Percentiles rank a stretch among this genome's conserved stretches.
Evolutionary conservation across 768 basidiomycete genomes (phyloP).

Genomic region (Termitomyces bulborhizus): DNA sequence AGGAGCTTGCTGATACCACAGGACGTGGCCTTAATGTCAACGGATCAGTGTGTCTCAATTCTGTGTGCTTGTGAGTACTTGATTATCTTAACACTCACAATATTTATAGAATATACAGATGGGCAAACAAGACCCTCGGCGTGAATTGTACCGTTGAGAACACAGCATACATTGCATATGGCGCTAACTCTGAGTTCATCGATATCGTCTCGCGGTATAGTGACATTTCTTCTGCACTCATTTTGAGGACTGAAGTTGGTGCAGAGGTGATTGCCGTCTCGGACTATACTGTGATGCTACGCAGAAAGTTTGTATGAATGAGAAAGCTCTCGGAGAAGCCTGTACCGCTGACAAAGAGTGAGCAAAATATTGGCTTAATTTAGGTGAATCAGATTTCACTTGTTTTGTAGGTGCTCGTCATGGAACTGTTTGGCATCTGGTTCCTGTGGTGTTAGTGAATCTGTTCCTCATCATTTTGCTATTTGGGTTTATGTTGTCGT

Average conservation of each 20-base stretch:
- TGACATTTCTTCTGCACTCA: not conserved
- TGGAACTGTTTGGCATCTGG: slow-evolving; percentile 65
- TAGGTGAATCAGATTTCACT: not conserved
- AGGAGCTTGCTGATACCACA: slow-evolving; percentile 55
- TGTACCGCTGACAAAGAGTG: slow-evolving; percentile 54
- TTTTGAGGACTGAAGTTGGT: not conserved
- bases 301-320: slow-evolving; percentile 48
- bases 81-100: not conserved
- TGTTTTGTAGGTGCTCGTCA: slow-evolving; percentile 51
- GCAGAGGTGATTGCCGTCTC: slow-evolving; percentile 64
- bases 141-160: slow-evolving; percentile 69
- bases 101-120: slow-evolving; percentile 37
- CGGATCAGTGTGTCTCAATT: slow-evolving; percentile 80
- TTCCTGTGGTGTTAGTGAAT: slow-evolving; percentile 56
- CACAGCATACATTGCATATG: slow-evolving; percentile 70
- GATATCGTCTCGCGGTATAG: slow-evolving; percentile 76
- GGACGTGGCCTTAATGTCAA: slow-evolving; percentile 71
- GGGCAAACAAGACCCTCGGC: slow-evolving; percentile 69
- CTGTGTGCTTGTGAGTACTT: slow-evolving; percentile 71
- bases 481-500: slow-evolving; percentile 70
- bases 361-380: slow-evolving; percentile 10
- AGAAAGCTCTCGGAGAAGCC: slow-evolving; percentile 47
- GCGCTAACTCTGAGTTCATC: slow-evolving; percentile 52
- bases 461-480: slow-evolving; percentile 55
- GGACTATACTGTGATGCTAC: slow-evolving; percentile 74